Evolutionary conservation across 176 grass and related monocot genomes (phyloP).

Genomic region (Bolboschoenus planiculmis): DNA sequence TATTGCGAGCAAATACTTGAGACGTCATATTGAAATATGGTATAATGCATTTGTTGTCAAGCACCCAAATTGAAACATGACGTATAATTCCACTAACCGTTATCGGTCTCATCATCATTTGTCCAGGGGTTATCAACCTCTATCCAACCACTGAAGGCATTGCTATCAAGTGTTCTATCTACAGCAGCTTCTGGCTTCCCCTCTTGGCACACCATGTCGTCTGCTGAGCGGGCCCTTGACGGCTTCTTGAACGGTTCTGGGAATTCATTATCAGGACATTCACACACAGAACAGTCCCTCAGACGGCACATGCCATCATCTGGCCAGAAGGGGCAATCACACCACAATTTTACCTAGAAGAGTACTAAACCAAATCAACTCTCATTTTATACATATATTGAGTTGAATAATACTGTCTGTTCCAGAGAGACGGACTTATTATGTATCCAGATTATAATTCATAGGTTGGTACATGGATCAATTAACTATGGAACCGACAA

Average conservation of each 20-base stretch:
- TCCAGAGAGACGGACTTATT: not conserved
- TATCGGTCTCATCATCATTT: conserved; percentile 93
- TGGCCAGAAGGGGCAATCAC: conserved; percentile 93
- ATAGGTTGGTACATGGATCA: not conserved
- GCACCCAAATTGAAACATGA: not conserved
- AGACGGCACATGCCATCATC: conserved; percentile 92
- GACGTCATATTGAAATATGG: not conserved
- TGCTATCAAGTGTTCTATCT: conserved; percentile 85
- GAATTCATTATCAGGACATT: conserved; percentile 92
- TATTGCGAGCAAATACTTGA: too few species aligned
- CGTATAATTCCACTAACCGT: conserved; percentile 34
- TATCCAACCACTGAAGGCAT: conserved; percentile 75
- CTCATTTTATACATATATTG: not conserved
- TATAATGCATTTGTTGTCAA: not conserved
- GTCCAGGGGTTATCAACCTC: conserved; percentile 98
- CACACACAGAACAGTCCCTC: conserved; percentile 85
- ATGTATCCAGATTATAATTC: not conserved
- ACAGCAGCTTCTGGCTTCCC: conserved; percentile 80
- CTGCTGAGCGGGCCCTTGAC: conserved; percentile 36
- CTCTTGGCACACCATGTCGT: conserved; percentile 75
- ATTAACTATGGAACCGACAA: not conserved
- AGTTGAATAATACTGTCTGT: too few species aligned
- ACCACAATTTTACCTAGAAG: conserved; percentile 83
- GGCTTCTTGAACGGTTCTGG: conserved; percentile 79
- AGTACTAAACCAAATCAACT: not conserved